Evolutionary conservation across 495 filamentous ascomycete genomes (phyloP).

Genomic region (Pyrenula aspistea): DNA sequence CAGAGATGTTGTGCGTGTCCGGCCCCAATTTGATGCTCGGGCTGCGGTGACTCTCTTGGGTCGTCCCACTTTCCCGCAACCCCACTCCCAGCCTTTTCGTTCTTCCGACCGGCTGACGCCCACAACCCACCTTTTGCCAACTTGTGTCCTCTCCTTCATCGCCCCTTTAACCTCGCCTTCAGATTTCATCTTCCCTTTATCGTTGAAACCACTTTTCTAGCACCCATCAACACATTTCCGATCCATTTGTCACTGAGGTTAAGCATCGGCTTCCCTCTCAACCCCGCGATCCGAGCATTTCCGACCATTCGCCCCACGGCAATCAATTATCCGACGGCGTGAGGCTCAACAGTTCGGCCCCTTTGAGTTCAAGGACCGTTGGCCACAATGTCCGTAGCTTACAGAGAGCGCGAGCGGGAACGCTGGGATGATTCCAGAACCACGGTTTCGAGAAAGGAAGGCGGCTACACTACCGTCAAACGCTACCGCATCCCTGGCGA

Average conservation of each 20-base stretch:
- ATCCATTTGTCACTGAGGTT: neutral
- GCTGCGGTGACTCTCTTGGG: neutral
- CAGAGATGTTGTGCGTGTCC: neutral
- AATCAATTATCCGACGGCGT: too few relatives aligned
- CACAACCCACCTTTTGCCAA: neutral
- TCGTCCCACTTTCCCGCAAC: neutral
- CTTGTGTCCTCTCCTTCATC: neutral
- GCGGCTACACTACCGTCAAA: slow-evolving; percentile 23
- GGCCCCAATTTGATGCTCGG: neutral
- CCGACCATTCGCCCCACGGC: neutral
- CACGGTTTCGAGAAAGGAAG: slow-evolving; percentile 14
- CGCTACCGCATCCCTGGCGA: slow-evolving; percentile 37
- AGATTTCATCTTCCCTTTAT: too few relatives aligned
- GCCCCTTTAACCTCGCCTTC: neutral
- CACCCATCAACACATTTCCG: neutral
- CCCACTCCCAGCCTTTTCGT: neutral
- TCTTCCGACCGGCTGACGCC: neutral
- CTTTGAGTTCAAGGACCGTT: neutral
- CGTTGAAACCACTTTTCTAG: neutral
- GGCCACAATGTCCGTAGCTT: slow-evolving; percentile 28
- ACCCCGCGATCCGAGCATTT: neutral
- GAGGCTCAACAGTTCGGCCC: too few relatives aligned
- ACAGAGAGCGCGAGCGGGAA: slow-evolving; percentile 31
- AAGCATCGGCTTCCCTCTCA: neutral
- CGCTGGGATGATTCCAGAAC: slow-evolving; percentile 27